Evolutionary conservation across 179 eudicot species (phyloP).

Genomic region (Silene vulgaris): DNA sequence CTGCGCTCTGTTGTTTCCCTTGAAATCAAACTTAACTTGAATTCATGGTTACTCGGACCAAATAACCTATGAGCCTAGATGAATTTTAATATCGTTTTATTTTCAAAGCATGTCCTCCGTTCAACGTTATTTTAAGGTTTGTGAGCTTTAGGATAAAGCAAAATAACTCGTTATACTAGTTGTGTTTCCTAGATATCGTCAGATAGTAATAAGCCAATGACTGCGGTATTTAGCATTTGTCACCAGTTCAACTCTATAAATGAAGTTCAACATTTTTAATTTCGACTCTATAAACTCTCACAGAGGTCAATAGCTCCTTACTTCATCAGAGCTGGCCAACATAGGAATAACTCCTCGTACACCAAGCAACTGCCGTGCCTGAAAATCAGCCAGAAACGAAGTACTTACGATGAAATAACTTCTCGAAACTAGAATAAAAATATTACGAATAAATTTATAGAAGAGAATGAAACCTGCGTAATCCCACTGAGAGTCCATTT

Average conservation of each 20-base stretch:
- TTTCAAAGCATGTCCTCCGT: neutral
- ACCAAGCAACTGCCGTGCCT: slow-evolving; percentile 61
- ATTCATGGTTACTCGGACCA: neutral
- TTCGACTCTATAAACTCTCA: neutral
- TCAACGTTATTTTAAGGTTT: no score
- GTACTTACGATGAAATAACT: neutral
- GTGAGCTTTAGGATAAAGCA: no score
- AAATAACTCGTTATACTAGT: no score
- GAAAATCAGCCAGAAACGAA: slow-evolving; percentile 23
- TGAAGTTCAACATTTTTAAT: neutral
- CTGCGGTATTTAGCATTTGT: no score
- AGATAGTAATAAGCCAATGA: no score
- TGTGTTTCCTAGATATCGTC: no score
- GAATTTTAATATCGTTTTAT: neutral
- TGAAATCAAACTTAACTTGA: neutral
- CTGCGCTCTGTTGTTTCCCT: neutral
- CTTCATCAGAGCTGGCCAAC: slow-evolving; percentile 48
- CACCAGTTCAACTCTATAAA: no score
- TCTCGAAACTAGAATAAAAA: neutral
- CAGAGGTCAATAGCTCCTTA: slow-evolving; percentile 25
- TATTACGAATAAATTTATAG: neutral
- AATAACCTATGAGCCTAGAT: neutral
- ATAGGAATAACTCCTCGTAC: slow-evolving; percentile 58
- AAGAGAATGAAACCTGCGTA: slow-evolving; percentile 39
- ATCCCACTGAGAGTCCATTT: slow-evolving; percentile 56